Evolutionary conservation across 83 land plant genomes (phyloP).

Genomic region (Isoetes engelmannii): DNA sequence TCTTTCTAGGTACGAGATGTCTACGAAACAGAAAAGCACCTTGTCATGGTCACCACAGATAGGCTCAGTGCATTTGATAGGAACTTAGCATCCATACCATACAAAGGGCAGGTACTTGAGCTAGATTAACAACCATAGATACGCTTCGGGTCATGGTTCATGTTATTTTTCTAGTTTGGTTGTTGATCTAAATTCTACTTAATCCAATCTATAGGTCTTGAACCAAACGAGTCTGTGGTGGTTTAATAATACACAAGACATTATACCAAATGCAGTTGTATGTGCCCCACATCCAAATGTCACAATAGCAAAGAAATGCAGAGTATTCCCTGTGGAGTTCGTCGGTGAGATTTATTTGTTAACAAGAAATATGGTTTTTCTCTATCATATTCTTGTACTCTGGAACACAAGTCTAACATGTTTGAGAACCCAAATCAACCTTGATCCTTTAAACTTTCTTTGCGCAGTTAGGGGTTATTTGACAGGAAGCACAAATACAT

Average conservation of each 20-base stretch:
- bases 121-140: not conserved
- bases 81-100: conserved; percentile 89
- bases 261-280: conserved; percentile 76
- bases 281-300: conserved; percentile 84
- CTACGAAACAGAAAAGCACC: conserved; percentile 72
- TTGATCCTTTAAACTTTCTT: not conserved
- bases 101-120: conserved; percentile 82
- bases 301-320: conserved; percentile 87
- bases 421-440: not conserved
- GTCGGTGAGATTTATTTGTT: conserved; percentile 60
- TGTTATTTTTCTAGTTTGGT: not conserved
- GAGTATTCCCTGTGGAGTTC: conserved; percentile 94
- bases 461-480: conserved; percentile 79
- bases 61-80: conserved; percentile 91
- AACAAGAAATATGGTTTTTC: not conserved
- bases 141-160: not conserved
- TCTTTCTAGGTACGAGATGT: conserved; percentile 80
- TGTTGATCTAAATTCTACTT: not conserved
- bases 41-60: conserved; percentile 87
- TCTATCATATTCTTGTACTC: conserved; percentile 4
- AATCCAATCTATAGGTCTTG: conserved; percentile 52
- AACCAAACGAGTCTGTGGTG: conserved; percentile 98
- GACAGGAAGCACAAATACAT: conserved; percentile 94
- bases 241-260: conserved; percentile 71
- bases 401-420: too few species aligned